phyloP scores from a whole-genome alignment of 179 eudicot genomes.

The Beta macrorhiza region DNA sequence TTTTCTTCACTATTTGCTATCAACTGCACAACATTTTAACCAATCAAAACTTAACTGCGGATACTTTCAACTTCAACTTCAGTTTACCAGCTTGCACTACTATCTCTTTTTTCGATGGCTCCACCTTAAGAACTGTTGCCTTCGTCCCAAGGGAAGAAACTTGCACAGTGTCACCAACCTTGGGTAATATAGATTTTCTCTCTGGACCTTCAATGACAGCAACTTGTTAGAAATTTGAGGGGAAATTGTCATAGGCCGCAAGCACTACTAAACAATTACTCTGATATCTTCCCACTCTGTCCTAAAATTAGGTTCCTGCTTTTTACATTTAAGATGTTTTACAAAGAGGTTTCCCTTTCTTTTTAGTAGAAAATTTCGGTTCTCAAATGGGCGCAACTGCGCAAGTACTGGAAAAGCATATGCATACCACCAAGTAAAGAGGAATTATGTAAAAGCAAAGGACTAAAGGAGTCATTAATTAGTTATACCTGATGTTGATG shows the following conservation, averaged over 20 bases:
- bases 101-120: constrained; percentile 64
- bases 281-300: not conserved
- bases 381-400: not conserved
- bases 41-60: constrained; percentile 49
- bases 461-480: not conserved
- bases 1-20: not conserved
- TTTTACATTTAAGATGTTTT: not conserved
- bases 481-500: constrained; percentile 47
- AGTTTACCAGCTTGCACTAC: constrained; percentile 81
- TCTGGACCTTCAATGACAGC: constrained; percentile 31
- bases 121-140: constrained; percentile 67
- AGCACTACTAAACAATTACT: constrained; percentile 6
- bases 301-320: not conserved
- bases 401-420: not conserved
- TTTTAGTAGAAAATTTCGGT: not conserved
- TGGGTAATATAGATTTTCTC: constrained; percentile 42
- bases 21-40: not conserved
- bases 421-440: not conserved
- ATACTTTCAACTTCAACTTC: constrained; percentile 73
- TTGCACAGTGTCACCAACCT: constrained; percentile 70
- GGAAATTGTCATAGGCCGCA: not conserved
- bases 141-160: constrained; percentile 64
- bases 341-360: not conserved
- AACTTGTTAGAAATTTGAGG: constrained; percentile 9
- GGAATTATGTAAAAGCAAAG: not conserved